Evolutionary conservation across 2,329 filamentous ascomycete species (phyloP).

Genomic region (Clarireedia monteithiana): DNA sequence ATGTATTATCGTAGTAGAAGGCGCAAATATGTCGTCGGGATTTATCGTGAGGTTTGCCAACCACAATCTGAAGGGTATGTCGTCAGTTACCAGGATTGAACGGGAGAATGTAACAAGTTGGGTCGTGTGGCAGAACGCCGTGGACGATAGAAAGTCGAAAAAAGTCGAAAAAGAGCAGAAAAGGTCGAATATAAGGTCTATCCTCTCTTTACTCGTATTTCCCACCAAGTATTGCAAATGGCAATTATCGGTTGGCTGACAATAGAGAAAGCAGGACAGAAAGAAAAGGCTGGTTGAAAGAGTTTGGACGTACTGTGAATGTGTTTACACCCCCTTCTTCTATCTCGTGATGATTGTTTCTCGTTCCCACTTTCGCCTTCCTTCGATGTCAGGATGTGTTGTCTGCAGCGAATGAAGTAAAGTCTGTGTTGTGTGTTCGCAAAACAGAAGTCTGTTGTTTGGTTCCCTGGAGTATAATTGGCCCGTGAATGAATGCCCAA

Average conservation of each 20-base stretch:
- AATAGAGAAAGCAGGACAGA: not conserved
- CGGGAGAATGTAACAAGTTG: not conserved
- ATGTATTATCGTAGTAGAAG: not conserved
- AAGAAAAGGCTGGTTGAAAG: not conserved
- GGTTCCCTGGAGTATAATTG: too few relatives aligned
- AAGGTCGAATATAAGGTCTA: not conserved
- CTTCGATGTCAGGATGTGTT: slow-evolving; percentile 9
- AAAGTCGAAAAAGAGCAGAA: not conserved
- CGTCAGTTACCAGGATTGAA: slow-evolving; percentile 4
- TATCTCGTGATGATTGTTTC: not conserved
- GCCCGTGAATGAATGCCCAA: too few relatives aligned
- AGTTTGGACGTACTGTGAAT: not conserved
- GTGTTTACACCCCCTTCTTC: not conserved
- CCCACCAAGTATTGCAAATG: not conserved
- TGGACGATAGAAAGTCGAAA: not conserved
- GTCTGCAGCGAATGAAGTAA: not conserved
- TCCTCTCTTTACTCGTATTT: not conserved
- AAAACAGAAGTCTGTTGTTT: too few relatives aligned
- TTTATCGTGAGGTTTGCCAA: not conserved
- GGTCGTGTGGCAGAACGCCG: not conserved
- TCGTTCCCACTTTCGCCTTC: not conserved
- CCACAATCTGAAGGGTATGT: not conserved
- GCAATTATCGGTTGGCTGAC: not conserved
- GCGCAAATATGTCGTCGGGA: slow-evolving; percentile 6
- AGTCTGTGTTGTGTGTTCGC: not conserved